Percentiles rank a stretch among this genome's conserved stretches.
These are phyloP conservation scores for Byssochlamys sp. DNA, from an alignment of 2,329 filamentous ascomycete genomes.

Conservation along the genomic window DNA sequence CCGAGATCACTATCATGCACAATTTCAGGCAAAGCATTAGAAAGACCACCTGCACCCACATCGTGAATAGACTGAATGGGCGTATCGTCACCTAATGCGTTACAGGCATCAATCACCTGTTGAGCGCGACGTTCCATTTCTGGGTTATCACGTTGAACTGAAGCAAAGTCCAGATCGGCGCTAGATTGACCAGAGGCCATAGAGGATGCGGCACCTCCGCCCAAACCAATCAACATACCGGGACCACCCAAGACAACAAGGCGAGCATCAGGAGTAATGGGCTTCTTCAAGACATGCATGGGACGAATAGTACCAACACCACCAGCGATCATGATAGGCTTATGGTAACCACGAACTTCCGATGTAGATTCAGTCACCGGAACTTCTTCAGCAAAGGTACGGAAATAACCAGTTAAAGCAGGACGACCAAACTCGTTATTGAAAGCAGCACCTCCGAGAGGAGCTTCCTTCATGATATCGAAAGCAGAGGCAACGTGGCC, in stretches of 20 bases:
- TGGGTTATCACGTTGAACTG: slow-evolving; percentile 91
- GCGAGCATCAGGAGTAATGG: slow-evolving; percentile 74
- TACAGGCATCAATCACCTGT: slow-evolving; percentile 94
- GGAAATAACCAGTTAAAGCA: slow-evolving; percentile 78
- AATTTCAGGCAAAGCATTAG: slow-evolving; percentile 74
- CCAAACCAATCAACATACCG: slow-evolving; percentile 93
- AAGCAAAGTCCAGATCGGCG: slow-evolving; percentile 89
- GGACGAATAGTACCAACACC: slow-evolving; percentile 87
- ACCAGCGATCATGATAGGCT: slow-evolving; percentile 96
- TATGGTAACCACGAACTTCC: slow-evolving; percentile 86
- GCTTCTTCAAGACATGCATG: slow-evolving; percentile 78
- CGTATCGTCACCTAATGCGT: slow-evolving; percentile 69
- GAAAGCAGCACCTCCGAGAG: slow-evolving; percentile 86
- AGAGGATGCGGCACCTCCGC: slow-evolving; percentile 88
- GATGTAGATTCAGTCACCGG: slow-evolving; percentile 50
- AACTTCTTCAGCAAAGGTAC: slow-evolving; percentile 69
- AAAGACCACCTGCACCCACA: slow-evolving; percentile 84
- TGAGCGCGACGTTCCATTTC: slow-evolving; percentile 92
- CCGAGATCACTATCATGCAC: slow-evolving; percentile 87
- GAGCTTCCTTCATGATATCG: slow-evolving; percentile 95
- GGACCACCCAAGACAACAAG: slow-evolving; percentile 89
- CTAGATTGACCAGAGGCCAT: slow-evolving; percentile 78
- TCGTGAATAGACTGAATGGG: slow-evolving; percentile 97
- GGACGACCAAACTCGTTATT: slow-evolving; percentile 97
- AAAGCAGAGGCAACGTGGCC: slow-evolving; percentile 85